phyloP scores from a whole-genome alignment of 139 green algal species.

The Ostreobium quekettii region DNA sequence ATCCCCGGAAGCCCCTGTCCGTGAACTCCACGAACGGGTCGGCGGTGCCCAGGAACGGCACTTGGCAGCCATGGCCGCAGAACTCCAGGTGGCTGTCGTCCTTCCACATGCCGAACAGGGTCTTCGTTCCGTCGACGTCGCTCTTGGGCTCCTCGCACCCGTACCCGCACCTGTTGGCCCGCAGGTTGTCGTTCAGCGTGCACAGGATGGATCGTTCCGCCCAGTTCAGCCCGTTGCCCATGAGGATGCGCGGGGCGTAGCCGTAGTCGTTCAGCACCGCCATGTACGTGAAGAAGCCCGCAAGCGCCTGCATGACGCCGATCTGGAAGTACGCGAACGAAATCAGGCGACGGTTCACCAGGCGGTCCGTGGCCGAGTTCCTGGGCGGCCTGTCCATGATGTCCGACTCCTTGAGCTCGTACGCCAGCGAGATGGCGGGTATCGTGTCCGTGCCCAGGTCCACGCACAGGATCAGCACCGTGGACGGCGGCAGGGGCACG shows the following conservation, averaged over 20 bases:
- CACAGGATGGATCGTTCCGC: slow-evolving; percentile 53
- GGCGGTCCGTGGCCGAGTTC: slow-evolving; percentile 38
- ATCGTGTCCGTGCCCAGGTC: slow-evolving; percentile 71
- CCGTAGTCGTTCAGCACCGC: slow-evolving; percentile 67
- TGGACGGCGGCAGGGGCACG: slow-evolving; percentile 50
- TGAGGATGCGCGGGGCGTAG: slow-evolving; percentile 46
- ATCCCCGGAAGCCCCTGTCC: slow-evolving; percentile 56
- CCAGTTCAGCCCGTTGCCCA: too few species aligned
- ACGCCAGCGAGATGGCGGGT: slow-evolving; percentile 71
- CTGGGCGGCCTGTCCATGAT: slow-evolving; percentile 60
- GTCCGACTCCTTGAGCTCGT: slow-evolving; percentile 58
- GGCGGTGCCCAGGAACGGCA: slow-evolving; percentile 5
- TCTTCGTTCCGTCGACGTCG: slow-evolving; percentile 10
- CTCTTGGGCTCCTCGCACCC: slow-evolving; percentile 36
- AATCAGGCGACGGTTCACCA: slow-evolving; percentile 53
- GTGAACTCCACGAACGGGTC: slow-evolving; percentile 66
- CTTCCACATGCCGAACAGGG: slow-evolving; percentile 23
- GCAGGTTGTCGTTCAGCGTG: slow-evolving; percentile 19
- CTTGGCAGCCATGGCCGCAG: slow-evolving; percentile 46
- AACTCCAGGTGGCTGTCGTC: slow-evolving; percentile 14
- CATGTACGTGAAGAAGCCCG: slow-evolving; percentile 65
- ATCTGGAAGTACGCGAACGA: slow-evolving; percentile 67
- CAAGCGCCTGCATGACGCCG: slow-evolving; percentile 48
- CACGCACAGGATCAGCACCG: slow-evolving; percentile 67
- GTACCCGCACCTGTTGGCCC: not conserved